A percentile compares a stretch with the other conserved stretches of the same genome.
Evolutionary conservation across 2,329 filamentous ascomycete species (phyloP).

Genomic region (Penicillium sp.): DNA sequence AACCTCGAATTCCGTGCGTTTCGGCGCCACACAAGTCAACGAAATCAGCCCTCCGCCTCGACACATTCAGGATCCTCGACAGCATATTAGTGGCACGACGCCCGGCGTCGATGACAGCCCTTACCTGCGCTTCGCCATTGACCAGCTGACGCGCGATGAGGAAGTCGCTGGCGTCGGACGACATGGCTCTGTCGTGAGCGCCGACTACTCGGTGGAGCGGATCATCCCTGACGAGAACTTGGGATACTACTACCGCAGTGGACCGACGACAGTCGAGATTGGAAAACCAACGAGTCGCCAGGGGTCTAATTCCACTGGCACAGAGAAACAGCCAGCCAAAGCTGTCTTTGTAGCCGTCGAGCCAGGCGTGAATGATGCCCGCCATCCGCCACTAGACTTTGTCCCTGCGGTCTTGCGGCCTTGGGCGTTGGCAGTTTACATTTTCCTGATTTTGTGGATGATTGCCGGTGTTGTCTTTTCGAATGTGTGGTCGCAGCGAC

Average conservation of each 20-base stretch:
- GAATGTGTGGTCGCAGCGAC: conserved; percentile 62
- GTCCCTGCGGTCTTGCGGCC: conserved; percentile 68
- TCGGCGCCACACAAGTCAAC: conserved; percentile 21
- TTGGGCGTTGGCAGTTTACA: conserved; percentile 58
- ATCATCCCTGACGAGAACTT: conserved; percentile 46
- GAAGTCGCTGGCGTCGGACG: conserved; percentile 56
- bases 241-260: conserved; percentile 38
- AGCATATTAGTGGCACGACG: conserved; percentile 50
- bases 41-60: conserved; percentile 23
- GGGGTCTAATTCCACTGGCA: conserved; percentile 23
- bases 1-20: conserved; percentile 26
- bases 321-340: conserved; percentile 22
- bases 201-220: conserved; percentile 49
- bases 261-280: conserved; percentile 23
- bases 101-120: conserved; percentile 80
- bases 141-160: conserved; percentile 74
- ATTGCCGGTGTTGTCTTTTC: conserved; percentile 67
- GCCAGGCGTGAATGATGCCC: conserved; percentile 36
- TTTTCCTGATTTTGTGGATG: conserved; percentile 64
- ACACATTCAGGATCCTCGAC: conserved; percentile 15
- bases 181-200: conserved; percentile 43
- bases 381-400: conserved; percentile 59
- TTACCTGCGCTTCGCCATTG: conserved; percentile 84
- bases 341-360: conserved; percentile 49
- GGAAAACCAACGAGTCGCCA: conserved; percentile 31